Percentiles rank a stretch among this genome's conserved stretches.
phyloP scores from a whole-genome alignment of 371 early-diverging fungal species.

The Mortierella sp. region DNA sequence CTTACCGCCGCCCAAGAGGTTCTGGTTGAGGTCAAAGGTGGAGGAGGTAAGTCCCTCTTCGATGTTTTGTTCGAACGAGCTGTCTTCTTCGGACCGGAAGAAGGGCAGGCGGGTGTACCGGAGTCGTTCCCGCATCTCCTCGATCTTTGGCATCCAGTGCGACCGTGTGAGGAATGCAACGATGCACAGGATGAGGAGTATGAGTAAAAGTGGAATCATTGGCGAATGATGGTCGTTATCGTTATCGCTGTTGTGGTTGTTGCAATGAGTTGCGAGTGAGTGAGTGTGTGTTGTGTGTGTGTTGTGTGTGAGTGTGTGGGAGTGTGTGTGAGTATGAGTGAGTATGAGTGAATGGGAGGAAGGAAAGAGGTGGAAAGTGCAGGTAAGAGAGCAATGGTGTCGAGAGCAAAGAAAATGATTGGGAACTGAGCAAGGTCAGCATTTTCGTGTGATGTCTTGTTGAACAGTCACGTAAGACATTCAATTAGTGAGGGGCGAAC shows the following conservation, averaged over 20 bases:
- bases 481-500: too few relatives aligned
- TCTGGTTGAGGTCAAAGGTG: slow-evolving; percentile 79
- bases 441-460: too few relatives aligned
- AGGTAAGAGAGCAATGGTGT: too few relatives aligned
- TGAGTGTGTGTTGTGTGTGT: background rate
- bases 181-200: slow-evolving; percentile 26
- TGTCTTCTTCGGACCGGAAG: slow-evolving; percentile 45
- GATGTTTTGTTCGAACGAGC: slow-evolving; percentile 72
- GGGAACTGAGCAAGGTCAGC: too few relatives aligned
- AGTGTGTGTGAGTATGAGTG: background rate
- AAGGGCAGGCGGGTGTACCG: slow-evolving; percentile 45
- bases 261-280: background rate
- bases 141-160: slow-evolving; percentile 44
- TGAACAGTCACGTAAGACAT: background rate
- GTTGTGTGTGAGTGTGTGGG: background rate
- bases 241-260: background rate
- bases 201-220: slow-evolving; percentile 36
- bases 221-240: background rate
- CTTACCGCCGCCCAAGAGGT: slow-evolving; percentile 69
- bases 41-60: slow-evolving; percentile 80
- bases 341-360: background rate
- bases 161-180: slow-evolving; percentile 32
- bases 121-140: slow-evolving; percentile 41
- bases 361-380: background rate
- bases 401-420: background rate